A percentile compares a stretch with the other conserved stretches of the same genome.
phyloP scores from a whole-genome alignment of 805 yeast genomes.

The Schizosaccharomyces cryophilus region DNA sequence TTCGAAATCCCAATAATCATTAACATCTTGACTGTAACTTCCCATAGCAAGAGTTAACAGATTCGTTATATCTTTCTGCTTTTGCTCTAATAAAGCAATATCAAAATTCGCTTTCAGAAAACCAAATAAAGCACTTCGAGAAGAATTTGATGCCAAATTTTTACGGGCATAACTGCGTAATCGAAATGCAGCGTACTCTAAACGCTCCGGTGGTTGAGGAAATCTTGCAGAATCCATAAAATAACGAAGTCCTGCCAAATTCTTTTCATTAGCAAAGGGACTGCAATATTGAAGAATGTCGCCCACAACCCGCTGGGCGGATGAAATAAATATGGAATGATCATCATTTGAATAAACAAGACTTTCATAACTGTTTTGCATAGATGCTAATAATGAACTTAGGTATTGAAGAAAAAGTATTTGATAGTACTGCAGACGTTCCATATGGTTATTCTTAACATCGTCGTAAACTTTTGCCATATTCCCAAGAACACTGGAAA shows the following conservation, averaged over 20 bases:
- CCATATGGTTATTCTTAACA: neutral
- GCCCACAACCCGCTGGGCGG: neutral
- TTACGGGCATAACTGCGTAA: neutral
- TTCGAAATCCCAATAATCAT: neutral
- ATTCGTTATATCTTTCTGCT: neutral
- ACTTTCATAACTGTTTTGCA: neutral
- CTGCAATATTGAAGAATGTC: slow-evolving; percentile 2
- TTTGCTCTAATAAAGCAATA: neutral
- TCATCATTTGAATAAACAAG: neutral
- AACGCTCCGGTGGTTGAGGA: slow-evolving; percentile 3
- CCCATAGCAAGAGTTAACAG: neutral
- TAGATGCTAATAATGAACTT: neutral
- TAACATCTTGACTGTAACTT: neutral
- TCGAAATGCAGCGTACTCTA: neutral
- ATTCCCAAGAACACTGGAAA: neutral
- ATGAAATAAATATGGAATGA: neutral
- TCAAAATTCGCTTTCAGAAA: neutral
- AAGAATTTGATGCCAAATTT: neutral
- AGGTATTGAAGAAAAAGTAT: neutral
- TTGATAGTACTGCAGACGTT: neutral
- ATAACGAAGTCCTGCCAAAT: neutral
- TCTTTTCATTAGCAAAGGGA: neutral
- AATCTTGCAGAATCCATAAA: neutral
- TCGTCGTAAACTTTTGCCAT: neutral
- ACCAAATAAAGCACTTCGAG: neutral